These are phyloP conservation scores for Euphrasia confusa DNA, from an alignment of 257 asterid species.

Conservation along the genomic window DNA sequence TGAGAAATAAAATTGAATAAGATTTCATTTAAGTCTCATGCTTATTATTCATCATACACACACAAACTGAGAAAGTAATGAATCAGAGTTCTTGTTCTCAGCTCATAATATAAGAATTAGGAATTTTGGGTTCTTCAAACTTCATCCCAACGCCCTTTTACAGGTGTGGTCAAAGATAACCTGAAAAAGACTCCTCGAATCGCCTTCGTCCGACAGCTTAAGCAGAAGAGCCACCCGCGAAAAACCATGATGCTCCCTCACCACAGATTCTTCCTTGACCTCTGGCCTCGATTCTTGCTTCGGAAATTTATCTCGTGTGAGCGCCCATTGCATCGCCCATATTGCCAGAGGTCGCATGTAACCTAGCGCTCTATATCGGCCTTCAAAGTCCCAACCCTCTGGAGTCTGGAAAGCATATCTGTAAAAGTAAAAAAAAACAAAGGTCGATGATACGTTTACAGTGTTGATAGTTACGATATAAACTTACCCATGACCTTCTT, in stretches of 20 bases:
- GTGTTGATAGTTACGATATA: too few relatives aligned
- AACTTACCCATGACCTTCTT: slow-evolving; percentile 73
- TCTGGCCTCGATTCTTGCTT: slow-evolving; percentile 42
- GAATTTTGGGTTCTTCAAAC: not conserved
- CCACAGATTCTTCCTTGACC: slow-evolving; percentile 47
- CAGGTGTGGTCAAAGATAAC: slow-evolving; percentile 69
- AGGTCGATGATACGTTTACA: too few relatives aligned
- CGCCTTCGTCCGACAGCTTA: slow-evolving; percentile 55
- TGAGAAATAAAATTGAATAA: too few relatives aligned
- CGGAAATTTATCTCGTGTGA: slow-evolving; percentile 42
- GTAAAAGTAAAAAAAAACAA: not conserved
- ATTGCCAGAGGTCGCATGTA: slow-evolving; percentile 95
- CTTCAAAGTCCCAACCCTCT: slow-evolving; percentile 75
- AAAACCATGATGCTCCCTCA: slow-evolving; percentile 70
- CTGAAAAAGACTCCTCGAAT: slow-evolving; percentile 67
- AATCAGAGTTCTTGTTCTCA: slow-evolving; percentile 8
- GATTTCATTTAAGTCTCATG: too few relatives aligned
- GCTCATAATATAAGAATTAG: slow-evolving; percentile 8
- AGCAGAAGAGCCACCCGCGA: slow-evolving; percentile 73
- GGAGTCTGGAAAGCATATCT: slow-evolving; percentile 94
- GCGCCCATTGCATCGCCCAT: slow-evolving; percentile 99
- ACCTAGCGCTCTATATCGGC: slow-evolving; percentile 63
- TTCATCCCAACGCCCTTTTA: slow-evolving; percentile 57
- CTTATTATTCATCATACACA: not conserved
- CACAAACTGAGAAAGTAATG: slow-evolving; percentile 10